Base-by-base conservation (phyloP, 495 filamentous ascomycete genomes). In the Venustampulla echinocandica region DNA sequence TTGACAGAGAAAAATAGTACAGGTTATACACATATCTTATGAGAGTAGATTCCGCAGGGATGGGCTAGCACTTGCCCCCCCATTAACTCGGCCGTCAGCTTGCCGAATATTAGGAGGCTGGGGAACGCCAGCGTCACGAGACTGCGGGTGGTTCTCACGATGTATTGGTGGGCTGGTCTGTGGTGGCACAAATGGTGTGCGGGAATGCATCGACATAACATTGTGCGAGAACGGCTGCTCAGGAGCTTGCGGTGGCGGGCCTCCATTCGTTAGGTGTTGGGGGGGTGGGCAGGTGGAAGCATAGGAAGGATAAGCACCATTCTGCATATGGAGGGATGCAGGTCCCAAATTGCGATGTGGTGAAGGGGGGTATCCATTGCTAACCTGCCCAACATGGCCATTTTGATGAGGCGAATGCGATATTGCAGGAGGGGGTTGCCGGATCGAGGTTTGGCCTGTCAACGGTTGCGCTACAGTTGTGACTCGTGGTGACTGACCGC, bases 1-100 rank as follows among this genome's bases (percentile, higher is more conserved):
- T n/a, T n/a, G n/a, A n/a, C n/a, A n/a, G n/a, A n/a, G n/a, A n/a
- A n/a, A n/a, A n/a, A n/a, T n/a, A n/a, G n/a, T n/a, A n/a, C n/a
- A n/a, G n/a, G n/a, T n/a, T n/a, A n/a, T n/a, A n/a, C n/a, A n/a
- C n/a, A n/a, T n/a, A n/a, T 30, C n/a, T 67, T 60, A 87, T 23
- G 79, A 84, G 25, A 89, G 70, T 43, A 90, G 61, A 56, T 90
- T 87, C 52, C 81, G 77, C 47, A 90, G 58, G 20, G 83, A 87
- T 11, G 84, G 83, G 52, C 80, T 87, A 25, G 83, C 81, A 47
- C 85, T 90, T 4, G 85, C 84, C 2, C 77, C 78, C 24, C 70
- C 75, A 10, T 69, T 64, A 36, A 71, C 62, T 23, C 73, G 63
- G 5, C 61, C 56, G 35, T 75, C 70, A 43, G 57, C 60, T 32